Evolutionary conservation across 2,329 filamentous ascomycete genomes (phyloP).

Genomic region (Exophiala sp.): DNA sequence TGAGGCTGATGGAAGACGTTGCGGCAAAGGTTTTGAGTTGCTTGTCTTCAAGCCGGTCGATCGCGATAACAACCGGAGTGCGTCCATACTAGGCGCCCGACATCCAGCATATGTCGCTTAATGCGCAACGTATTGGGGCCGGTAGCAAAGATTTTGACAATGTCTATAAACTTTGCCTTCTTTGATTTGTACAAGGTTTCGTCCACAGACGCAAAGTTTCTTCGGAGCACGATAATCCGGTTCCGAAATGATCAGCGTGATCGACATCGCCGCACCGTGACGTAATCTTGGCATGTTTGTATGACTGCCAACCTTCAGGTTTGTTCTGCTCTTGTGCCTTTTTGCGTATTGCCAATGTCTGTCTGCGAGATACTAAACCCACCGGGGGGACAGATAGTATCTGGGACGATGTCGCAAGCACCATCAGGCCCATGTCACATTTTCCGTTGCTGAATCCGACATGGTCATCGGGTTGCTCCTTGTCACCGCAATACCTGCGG

Average conservation of each 20-base stretch:
- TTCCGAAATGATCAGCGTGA: too few relatives aligned
- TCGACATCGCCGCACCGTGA: too few relatives aligned
- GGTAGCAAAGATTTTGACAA: neutral
- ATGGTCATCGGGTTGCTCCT: conserved; percentile 43
- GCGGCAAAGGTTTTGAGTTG: conserved; percentile 28
- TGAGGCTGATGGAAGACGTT: conserved; percentile 38
- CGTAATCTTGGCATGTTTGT: too few relatives aligned
- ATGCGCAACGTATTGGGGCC: neutral
- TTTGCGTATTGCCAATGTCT: too few relatives aligned
- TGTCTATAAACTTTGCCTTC: too few relatives aligned
- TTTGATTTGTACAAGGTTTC: too few relatives aligned
- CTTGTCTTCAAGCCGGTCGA: conserved; percentile 42
- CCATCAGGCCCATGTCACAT: neutral
- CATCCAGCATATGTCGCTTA: neutral
- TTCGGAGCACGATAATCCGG: too few relatives aligned
- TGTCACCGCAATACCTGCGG: conserved; percentile 43
- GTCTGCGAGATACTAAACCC: too few relatives aligned
- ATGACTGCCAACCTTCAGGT: too few relatives aligned
- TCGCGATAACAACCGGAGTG: conserved; percentile 44
- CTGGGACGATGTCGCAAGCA: neutral
- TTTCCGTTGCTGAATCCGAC: neutral
- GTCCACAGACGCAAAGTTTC: too few relatives aligned
- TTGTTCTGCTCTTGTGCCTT: too few relatives aligned
- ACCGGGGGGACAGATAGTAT: neutral
- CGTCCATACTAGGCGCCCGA: conserved; percentile 37